Conservation (phyloP, 208 protist species). For the Crithidia thermophila region DNA sequence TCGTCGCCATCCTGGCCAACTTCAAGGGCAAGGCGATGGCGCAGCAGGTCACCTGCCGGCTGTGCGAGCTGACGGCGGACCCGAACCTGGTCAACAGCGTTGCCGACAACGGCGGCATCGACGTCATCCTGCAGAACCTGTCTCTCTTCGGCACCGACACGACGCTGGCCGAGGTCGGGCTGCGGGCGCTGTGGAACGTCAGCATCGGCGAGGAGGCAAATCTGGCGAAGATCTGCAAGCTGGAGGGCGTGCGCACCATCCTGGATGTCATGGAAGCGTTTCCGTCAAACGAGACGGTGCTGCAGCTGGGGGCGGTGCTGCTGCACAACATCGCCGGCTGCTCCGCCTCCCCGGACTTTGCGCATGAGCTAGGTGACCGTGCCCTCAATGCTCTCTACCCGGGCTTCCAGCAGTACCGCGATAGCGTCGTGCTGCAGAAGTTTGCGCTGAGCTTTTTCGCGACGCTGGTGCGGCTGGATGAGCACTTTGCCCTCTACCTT, state of each 20-base stretch:
- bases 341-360: conserved; percentile 37
- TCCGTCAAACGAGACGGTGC: conserved; percentile 56
- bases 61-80: conserved; percentile 66
- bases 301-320: conserved; percentile 72
- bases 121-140: conserved; percentile 65
- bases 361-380: conserved; percentile 38
- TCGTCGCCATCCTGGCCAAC: conserved; percentile 78
- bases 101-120: conserved; percentile 57
- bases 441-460: conserved; percentile 84
- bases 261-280: conserved; percentile 68
- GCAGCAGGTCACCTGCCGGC: conserved; percentile 52
- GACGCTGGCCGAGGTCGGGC: conserved; percentile 43
- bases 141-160: conserved; percentile 60
- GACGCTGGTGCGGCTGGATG: conserved; percentile 45
- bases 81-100: conserved; percentile 55
- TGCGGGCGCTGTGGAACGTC: conserved; percentile 87
- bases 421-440: conserved; percentile 80
- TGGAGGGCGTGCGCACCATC: conserved; percentile 49
- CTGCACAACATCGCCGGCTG: conserved; percentile 78
- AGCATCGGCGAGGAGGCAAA: conserved; percentile 60
- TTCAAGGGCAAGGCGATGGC: conserved; percentile 70
- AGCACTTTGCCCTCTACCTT: conserved; percentile 51
- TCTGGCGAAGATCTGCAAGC: conserved; percentile 46
- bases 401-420: conserved; percentile 53
- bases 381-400: conserved; percentile 51